Evolutionary conservation across 1,139 yeast genomes (phyloP), one percentile per base, ranked within the genome.

Genomic region (Lipomyces yarrowii): DNA sequence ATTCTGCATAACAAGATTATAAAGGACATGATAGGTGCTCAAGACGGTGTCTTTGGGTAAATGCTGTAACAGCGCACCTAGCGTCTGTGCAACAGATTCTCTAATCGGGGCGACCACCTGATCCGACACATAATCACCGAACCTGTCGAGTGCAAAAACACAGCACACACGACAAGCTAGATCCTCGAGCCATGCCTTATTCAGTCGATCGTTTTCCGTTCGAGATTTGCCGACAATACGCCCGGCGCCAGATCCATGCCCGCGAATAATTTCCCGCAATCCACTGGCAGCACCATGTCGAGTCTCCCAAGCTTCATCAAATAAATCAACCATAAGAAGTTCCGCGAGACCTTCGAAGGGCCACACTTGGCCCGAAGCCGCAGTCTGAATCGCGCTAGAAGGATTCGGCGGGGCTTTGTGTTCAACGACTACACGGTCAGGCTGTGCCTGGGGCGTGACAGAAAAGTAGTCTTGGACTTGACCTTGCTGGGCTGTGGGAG

Each of bases 51-150:
- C 78, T 59, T 82, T 84, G 48, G 87, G 84, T 59, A 94, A 80
- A 78, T 92, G 96, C 39, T 89, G 81, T 60, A 94, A 80, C 60
- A 94, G 80, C 0, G 98, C 97, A 35, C 97, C 99, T 61, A 96
- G 78, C 0, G 98, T 87, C 77, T 96, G 99, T 0, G 98, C 98
- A 39, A 96, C 91, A 33, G 97, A 91, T 78, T 96, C 99, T 73
- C 99, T 82, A 2, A 96, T 98, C 0, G 99, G 99, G 0, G 98
- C 99, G 54, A 96, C 96, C 18, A 96, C 99, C 7, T 97, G 96
- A 76, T 96, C 99, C 59, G 97, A 90, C 53, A 96, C 97, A 76
- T 91, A 96, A 78, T 96, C 99, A 64, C 98, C 99, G 78, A 96
- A 96, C 73, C 98, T 81, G 78, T 96, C 99, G 65, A 94, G 82